phyloP scores from a whole-genome alignment of 2,329 filamentous ascomycete species.

The Stachybotrys elegans region DNA sequence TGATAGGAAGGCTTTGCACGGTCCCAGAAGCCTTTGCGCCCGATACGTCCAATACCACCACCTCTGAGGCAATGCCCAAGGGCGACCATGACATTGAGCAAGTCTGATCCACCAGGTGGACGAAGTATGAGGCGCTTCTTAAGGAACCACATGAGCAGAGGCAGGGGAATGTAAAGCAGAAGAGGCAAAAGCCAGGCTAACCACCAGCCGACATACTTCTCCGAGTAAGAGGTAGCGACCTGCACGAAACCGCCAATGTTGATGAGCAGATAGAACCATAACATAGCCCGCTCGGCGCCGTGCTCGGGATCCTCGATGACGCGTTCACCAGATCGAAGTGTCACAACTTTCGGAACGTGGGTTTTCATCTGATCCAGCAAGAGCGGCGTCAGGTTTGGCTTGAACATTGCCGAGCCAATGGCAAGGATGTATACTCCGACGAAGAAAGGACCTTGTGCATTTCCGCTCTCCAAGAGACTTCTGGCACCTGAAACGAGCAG shows the following conservation, averaged over 20 bases:
- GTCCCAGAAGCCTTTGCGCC: conserved; percentile 53
- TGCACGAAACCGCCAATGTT: conserved; percentile 49
- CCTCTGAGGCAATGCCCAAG: conserved; percentile 49
- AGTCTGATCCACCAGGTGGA: conserved; percentile 61
- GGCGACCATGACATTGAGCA: conserved; percentile 54
- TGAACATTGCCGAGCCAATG: conserved; percentile 65
- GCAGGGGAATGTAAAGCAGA: conserved; percentile 54
- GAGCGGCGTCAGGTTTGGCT: conserved; percentile 65
- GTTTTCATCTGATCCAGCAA: conserved; percentile 61
- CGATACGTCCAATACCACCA: conserved; percentile 44
- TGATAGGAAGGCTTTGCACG: conserved; percentile 51
- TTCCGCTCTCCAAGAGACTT: conserved; percentile 36
- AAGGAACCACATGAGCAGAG: conserved; percentile 50
- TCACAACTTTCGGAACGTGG: conserved; percentile 32
- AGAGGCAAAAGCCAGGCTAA: conserved; percentile 38
- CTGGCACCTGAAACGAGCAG: conserved; percentile 56
- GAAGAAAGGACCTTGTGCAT: conserved; percentile 50
- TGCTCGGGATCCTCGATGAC: conserved; percentile 65
- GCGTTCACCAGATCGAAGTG: conserved; percentile 50
- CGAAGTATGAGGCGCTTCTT: conserved; percentile 51
- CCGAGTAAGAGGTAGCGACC: conserved; percentile 46
- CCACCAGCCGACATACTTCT: conserved; percentile 47
- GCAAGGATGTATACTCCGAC: conserved; percentile 52
- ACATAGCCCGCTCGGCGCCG: conserved; percentile 61
- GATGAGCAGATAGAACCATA: conserved; percentile 56